These are phyloP conservation scores for Gynostemma pentaphyllum DNA, from an alignment of 306 rosid genomes.

Conservation along the genomic window DNA sequence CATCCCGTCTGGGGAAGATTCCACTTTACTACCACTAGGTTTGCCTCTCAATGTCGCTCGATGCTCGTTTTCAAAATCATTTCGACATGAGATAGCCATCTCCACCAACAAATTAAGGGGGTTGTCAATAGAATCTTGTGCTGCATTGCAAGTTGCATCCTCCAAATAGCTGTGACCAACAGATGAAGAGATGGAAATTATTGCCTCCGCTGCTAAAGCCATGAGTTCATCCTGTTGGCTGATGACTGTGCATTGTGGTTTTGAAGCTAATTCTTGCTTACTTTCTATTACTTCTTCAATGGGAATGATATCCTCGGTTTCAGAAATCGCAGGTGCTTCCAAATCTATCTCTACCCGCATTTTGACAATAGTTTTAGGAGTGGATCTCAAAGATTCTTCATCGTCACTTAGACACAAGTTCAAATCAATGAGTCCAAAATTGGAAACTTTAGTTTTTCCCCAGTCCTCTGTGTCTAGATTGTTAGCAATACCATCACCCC, in stretches of 20 bases:
- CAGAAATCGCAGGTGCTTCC: constrained; percentile 50
- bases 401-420: constrained; percentile 62
- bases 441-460: constrained; percentile 19
- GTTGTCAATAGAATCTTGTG: constrained; percentile 27
- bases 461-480: constrained; percentile 20
- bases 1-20: constrained; percentile 29
- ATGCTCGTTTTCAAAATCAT: constrained; percentile 27
- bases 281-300: constrained; percentile 24
- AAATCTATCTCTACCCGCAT: constrained; percentile 44
- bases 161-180: constrained; percentile 18
- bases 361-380: constrained; percentile 20
- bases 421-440: constrained; percentile 56
- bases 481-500: constrained; percentile 21
- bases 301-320: constrained; percentile 28
- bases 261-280: constrained; percentile 17
- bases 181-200: constrained; percentile 51
- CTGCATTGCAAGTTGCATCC: constrained; percentile 23
- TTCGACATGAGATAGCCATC: constrained; percentile 37
- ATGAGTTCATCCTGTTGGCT: constrained; percentile 37
- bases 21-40: constrained; percentile 14
- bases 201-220: constrained; percentile 67
- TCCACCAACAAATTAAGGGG: constrained; percentile 66
- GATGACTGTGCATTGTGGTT: neutral
- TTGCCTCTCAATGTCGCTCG: constrained; percentile 14
- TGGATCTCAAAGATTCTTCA: constrained; percentile 39